phyloP scores from a whole-genome alignment of 441 rosid genomes.

The Gossypium davidsonii region DNA sequence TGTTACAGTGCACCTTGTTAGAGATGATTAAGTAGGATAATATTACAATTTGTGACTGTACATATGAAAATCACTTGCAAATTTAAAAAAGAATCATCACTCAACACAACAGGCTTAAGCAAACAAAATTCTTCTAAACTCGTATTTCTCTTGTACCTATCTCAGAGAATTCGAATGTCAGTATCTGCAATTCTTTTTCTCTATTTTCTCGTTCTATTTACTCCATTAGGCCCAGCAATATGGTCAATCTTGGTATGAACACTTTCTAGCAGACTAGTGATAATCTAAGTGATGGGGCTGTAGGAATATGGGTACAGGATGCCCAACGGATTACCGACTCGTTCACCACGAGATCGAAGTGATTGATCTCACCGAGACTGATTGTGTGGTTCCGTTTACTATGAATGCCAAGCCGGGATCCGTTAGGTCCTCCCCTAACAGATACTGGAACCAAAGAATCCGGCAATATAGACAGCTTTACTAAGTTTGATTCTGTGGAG shows the following conservation, averaged over 20 bases:
- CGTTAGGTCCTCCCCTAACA: constrained; percentile 24
- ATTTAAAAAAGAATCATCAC: constrained; percentile 19
- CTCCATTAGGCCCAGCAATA: neutral
- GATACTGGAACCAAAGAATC: constrained; percentile 22
- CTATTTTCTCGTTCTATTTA: neutral
- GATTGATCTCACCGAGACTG: constrained; percentile 62
- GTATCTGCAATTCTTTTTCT: neutral
- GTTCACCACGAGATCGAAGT: constrained; percentile 43
- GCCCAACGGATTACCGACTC: constrained; percentile 81
- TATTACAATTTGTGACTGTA: neutral
- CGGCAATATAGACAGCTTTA: constrained; percentile 28
- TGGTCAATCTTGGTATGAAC: neutral
- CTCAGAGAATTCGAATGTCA: neutral
- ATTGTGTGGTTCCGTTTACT: constrained; percentile 68
- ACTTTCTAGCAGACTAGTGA: constrained; percentile 62
- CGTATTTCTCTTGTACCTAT: no score
- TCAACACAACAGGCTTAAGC: neutral
- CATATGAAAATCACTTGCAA: constrained; percentile 1
- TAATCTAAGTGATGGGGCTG: constrained; percentile 55
- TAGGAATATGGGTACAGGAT: constrained; percentile 71
- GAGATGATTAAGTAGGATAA: neutral
- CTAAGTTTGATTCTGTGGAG: constrained; percentile 34
- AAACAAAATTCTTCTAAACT: neutral
- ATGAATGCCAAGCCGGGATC: constrained; percentile 42
- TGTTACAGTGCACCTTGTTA: neutral